Conservation (phyloP, 306 rosid species). For the Malus sieversii region DNA sequence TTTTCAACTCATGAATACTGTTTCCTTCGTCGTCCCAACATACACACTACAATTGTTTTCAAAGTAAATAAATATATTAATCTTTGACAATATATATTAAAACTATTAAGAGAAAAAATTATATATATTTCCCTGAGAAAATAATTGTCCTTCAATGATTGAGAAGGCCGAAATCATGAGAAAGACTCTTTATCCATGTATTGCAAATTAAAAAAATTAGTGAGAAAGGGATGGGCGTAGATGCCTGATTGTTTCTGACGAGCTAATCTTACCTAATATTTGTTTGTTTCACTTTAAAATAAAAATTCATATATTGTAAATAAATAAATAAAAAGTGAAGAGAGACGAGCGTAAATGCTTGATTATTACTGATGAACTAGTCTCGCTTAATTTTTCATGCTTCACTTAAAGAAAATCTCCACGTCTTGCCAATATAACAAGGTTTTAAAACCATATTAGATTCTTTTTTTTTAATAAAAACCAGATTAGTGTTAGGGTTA, state of each 20-base stretch:
- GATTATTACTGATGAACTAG: too few relatives aligned
- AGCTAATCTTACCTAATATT: not conserved
- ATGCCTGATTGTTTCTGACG: not conserved
- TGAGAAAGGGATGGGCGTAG: not conserved
- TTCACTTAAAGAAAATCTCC: too few relatives aligned
- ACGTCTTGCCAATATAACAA: not conserved
- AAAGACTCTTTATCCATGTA: not conserved
- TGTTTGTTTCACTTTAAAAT: not conserved
- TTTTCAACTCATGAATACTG: not conserved
- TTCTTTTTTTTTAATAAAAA: too few relatives aligned
- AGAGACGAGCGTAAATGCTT: too few relatives aligned
- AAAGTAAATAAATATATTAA: too few relatives aligned
- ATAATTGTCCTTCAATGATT: not conserved
- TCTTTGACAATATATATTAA: not conserved
- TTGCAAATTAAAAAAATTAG: not conserved
- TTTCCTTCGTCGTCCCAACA: not conserved
- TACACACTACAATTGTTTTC: not conserved
- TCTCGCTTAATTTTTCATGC: too few relatives aligned
- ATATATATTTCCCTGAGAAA: not conserved
- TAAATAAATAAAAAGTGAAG: too few relatives aligned
- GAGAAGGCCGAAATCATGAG: not conserved
- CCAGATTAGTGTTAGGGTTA: not conserved
- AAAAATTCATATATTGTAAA: not conserved
- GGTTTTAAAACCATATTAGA: not conserved
- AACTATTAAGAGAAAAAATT: not conserved